Conservation (phyloP, 495 filamentous ascomycete species). For the Beverwykella pulmonaria region DNA sequence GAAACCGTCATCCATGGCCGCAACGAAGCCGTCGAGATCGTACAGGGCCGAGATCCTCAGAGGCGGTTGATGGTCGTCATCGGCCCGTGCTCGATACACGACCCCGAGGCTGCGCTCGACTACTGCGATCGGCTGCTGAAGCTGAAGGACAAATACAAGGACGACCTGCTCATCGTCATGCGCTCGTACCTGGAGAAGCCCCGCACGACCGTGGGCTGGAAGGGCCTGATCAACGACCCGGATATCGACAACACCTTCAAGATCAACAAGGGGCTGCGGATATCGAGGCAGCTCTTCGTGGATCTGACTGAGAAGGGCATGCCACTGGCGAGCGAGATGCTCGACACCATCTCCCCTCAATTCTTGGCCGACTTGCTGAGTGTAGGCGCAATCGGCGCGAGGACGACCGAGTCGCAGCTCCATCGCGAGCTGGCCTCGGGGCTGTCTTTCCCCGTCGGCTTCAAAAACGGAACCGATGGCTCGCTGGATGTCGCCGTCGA, state of each 20-base stretch:
- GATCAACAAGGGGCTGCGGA: conserved; percentile 94
- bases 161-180: conserved; percentile 95
- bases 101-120: conserved; percentile 86
- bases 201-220: conserved; percentile 98
- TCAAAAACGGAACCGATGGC: conserved; percentile 99
- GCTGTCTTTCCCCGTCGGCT: conserved; percentile 94
- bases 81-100: conserved; percentile 97
- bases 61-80: conserved; percentile 86
- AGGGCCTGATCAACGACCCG: conserved; percentile 98
- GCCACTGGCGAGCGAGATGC: conserved; percentile 98
- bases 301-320: conserved; percentile 93
- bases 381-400: conserved; percentile 89
- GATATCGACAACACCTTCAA: conserved; percentile 98
- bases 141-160: conserved; percentile 85
- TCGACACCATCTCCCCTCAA: conserved; percentile 98
- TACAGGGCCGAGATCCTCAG: conserved; percentile 75
- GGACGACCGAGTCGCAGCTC: conserved; percentile 93
- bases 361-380: conserved; percentile 94
- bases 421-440: conserved; percentile 95
- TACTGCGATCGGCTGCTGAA: conserved; percentile 84
- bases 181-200: conserved; percentile 98
- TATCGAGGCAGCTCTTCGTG: conserved; percentile 88
- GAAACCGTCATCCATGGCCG: conserved; percentile 78
- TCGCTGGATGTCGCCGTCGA: conserved; percentile 88
- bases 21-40: conserved; percentile 76